A percentile compares a stretch with the other conserved stretches of the same genome.
Evolutionary conservation across 2,329 filamentous ascomycete genomes (phyloP).

Genomic region (Fusarium sp.): DNA sequence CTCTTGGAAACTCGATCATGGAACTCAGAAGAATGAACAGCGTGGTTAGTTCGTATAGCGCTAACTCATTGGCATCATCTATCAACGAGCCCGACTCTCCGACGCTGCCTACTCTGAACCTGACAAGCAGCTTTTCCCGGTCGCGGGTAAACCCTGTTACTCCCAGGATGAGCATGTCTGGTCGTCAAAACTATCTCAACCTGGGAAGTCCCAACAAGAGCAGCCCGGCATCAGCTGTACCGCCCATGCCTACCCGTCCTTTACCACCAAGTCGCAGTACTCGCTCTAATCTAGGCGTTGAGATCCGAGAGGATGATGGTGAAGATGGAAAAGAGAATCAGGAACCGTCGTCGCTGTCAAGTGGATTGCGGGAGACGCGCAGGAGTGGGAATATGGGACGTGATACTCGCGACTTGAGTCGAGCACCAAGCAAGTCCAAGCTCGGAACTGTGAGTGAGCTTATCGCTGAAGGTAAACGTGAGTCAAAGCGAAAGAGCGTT

Average conservation of each 20-base stretch:
- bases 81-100: constrained; percentile 55
- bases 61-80: constrained; percentile 55
- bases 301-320: constrained; percentile 42
- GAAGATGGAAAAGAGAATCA: constrained; percentile 52
- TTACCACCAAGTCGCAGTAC: constrained; percentile 31
- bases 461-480: constrained; percentile 43
- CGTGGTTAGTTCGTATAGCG: constrained; percentile 63
- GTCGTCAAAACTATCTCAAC: constrained; percentile 64
- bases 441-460: constrained; percentile 50
- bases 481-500: constrained; percentile 50
- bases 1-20: constrained; percentile 59
- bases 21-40: constrained; percentile 73
- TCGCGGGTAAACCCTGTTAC: constrained; percentile 44
- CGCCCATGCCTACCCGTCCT: constrained; percentile 11
- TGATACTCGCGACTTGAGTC: constrained; percentile 42
- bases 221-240: background rate
- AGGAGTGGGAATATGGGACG: constrained; percentile 41
- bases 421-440: constrained; percentile 37
- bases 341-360: constrained; percentile 25
- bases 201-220: constrained; percentile 55
- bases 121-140: constrained; percentile 56
- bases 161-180: constrained; percentile 53
- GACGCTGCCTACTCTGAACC: constrained; percentile 58
- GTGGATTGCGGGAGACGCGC: constrained; percentile 36
- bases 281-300: constrained; percentile 34